A percentile compares a stretch with the other conserved stretches of the same genome.
Evolutionary conservation across 2,329 filamentous ascomycete genomes (phyloP).

Genomic region (Neobulgaria alba): DNA sequence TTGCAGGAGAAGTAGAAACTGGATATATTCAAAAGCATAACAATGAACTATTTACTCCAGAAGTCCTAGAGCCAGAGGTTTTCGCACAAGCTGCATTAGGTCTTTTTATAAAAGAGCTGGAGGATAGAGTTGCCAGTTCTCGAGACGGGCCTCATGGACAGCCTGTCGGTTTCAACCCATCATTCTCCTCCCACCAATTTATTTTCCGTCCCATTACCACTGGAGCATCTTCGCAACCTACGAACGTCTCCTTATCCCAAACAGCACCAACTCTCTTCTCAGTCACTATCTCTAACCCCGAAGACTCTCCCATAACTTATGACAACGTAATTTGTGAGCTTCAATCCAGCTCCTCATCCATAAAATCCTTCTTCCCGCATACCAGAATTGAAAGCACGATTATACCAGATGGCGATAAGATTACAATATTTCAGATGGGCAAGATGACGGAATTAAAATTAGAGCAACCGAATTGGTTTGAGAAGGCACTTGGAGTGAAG

Average conservation of each 20-base stretch:
- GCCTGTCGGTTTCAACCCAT: constrained; percentile 41
- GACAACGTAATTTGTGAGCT: constrained; percentile 38
- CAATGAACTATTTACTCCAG: constrained; percentile 64
- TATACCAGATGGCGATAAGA: constrained; percentile 49
- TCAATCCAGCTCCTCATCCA: constrained; percentile 30
- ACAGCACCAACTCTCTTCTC: constrained; percentile 30
- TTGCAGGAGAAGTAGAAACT: constrained; percentile 84
- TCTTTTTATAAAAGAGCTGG: constrained; percentile 47
- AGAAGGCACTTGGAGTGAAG: constrained; percentile 77
- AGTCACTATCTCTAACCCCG: constrained; percentile 37
- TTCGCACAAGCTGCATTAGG: constrained; percentile 83
- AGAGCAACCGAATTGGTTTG: constrained; percentile 67
- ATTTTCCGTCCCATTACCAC: constrained; percentile 19
- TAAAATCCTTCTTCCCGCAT: constrained; percentile 73
- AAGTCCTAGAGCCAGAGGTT: constrained; percentile 58
- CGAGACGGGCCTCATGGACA: constrained; percentile 34
- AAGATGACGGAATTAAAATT: constrained; percentile 49
- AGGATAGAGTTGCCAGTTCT: constrained; percentile 18
- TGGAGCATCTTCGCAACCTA: constrained; percentile 7
- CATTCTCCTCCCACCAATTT: constrained; percentile 20
- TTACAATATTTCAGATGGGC: constrained; percentile 71
- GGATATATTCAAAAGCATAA: constrained; percentile 91
- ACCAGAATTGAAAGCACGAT: constrained; percentile 75
- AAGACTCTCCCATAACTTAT: constrained; percentile 31
- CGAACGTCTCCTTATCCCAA: constrained; percentile 25